These are phyloP conservation scores for Gorgonomyces haynaldii DNA, from an alignment of 192 early-diverging fungal species.

Conservation along the genomic window DNA sequence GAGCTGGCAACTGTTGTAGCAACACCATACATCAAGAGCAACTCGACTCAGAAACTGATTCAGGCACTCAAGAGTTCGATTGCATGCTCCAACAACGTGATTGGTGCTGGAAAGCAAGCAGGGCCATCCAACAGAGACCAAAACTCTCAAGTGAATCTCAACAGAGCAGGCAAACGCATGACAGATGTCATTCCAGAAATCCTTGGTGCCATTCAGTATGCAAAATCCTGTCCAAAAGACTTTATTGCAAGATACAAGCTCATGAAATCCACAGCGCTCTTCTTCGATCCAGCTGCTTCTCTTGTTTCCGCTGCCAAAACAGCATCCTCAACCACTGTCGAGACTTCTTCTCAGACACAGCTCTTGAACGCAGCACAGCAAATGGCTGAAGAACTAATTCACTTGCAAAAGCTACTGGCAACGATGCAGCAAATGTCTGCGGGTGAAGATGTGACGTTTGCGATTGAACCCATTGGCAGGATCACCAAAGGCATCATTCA, in stretches of 20 bases:
- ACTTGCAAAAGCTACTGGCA: slow-evolving; percentile 20
- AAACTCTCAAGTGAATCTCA: slow-evolving; percentile 36
- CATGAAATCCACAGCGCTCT: slow-evolving; percentile 31
- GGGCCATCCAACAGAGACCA: slow-evolving; percentile 41
- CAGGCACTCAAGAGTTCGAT: slow-evolving; percentile 32
- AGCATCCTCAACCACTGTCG: slow-evolving; percentile 33
- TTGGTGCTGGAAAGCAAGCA: slow-evolving; percentile 22
- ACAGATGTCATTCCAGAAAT: slow-evolving; percentile 25
- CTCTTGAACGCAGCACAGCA: slow-evolving; percentile 22
- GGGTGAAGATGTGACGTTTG: slow-evolving; percentile 26
- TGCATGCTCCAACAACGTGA: slow-evolving; percentile 36
- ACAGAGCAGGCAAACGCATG: slow-evolving; percentile 26
- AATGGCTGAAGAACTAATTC: slow-evolving; percentile 18
- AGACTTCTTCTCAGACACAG: slow-evolving; percentile 21
- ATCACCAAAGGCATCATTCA: too few species aligned
- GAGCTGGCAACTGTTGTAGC: slow-evolving; percentile 10
- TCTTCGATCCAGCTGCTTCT: slow-evolving; percentile 24
- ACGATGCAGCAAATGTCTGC: slow-evolving; percentile 33
- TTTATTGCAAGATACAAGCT: slow-evolving; percentile 27
- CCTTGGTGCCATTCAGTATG: slow-evolving; percentile 16
- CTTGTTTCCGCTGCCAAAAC: slow-evolving; percentile 25
- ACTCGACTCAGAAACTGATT: slow-evolving; percentile 21
- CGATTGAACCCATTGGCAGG: too few species aligned
- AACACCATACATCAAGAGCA: slow-evolving; percentile 9
- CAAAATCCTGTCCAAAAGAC: slow-evolving; percentile 20